Percentiles rank a stretch among this genome's conserved stretches.
Evolutionary conservation across 768 basidiomycete species (phyloP).

Genomic region (Xanthoconium stramineum): DNA sequence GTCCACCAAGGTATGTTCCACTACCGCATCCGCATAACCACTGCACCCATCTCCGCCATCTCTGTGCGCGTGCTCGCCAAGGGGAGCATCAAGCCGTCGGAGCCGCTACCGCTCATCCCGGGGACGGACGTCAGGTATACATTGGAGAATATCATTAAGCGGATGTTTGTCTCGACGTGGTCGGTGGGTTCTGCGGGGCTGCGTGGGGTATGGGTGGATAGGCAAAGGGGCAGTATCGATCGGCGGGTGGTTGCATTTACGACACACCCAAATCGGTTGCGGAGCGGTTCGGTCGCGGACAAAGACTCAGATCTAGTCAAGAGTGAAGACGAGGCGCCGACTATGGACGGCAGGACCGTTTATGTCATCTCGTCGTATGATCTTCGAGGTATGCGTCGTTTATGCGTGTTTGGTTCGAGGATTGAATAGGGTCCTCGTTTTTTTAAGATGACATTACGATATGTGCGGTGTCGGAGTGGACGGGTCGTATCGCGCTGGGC

Average conservation of each 20-base stretch:
- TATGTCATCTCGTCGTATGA: conserved; percentile 25
- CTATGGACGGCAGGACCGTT: conserved; percentile 13
- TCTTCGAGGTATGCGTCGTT: conserved; percentile 24
- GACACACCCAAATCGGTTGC: conserved; percentile 9
- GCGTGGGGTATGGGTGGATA: conserved; percentile 26
- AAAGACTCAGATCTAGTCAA: background rate
- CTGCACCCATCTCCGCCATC: conserved; percentile 30
- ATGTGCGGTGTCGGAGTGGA: conserved; percentile 46
- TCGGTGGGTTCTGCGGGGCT: conserved; percentile 19
- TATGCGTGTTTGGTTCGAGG: background rate
- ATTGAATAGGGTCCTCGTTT: background rate
- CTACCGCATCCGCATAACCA: conserved; percentile 36
- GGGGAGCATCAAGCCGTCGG: background rate
- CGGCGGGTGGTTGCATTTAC: conserved; percentile 26
- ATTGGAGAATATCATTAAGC: background rate
- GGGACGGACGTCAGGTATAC: background rate
- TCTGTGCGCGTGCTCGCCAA: conserved; percentile 39
- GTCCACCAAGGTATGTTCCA: conserved; percentile 49
- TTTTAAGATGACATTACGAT: conserved; percentile 42
- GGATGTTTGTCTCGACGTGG: conserved; percentile 14
- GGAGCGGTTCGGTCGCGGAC: background rate
- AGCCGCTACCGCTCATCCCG: background rate
- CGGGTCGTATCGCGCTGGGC: conserved; percentile 41
- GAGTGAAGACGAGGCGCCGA: background rate
- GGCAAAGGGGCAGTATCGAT: conserved; percentile 13